Evolutionary conservation across 2,329 filamentous ascomycete species (phyloP).

Genomic region (Orbilia blumenaviensis): DNA sequence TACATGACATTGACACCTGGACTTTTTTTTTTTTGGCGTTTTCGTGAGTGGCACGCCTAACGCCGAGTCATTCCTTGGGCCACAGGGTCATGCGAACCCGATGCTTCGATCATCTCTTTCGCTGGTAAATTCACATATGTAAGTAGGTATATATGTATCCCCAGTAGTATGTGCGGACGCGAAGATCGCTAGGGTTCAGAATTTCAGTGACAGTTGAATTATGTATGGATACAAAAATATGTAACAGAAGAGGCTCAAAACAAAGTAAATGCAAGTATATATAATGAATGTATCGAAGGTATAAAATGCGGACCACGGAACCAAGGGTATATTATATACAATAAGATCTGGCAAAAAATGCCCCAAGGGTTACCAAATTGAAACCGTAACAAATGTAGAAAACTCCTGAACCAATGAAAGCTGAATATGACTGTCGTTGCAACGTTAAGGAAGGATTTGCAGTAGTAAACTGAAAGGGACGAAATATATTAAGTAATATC

Average conservation of each 20-base stretch:
- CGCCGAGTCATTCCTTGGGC: too few species aligned
- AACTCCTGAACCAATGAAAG: constrained; percentile 20
- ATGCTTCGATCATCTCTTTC: too few species aligned
- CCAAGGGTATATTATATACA: constrained; percentile 22
- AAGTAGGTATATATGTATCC: too few species aligned
- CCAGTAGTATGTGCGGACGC: too few species aligned
- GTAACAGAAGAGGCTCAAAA: constrained; percentile 11
- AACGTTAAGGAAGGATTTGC: not conserved
- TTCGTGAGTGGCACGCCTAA: too few species aligned
- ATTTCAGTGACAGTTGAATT: not conserved
- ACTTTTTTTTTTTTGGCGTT: too few species aligned
- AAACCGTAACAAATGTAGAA: constrained; percentile 7
- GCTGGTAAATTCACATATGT: too few species aligned
- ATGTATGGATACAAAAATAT: not conserved
- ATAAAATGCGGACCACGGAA: constrained; percentile 9
- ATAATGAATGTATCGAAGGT: constrained; percentile 15
- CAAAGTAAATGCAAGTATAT: constrained; percentile 6
- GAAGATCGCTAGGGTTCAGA: too few species aligned
- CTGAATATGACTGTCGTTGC: not conserved
- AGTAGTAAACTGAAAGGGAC: not conserved
- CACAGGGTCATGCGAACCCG: too few species aligned
- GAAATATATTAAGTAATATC: constrained; percentile 7
- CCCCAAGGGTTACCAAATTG: constrained; percentile 1
- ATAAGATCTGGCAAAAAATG: not conserved
- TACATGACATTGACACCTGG: too few species aligned